Evolutionary conservation across 2,329 filamentous ascomycete species (phyloP).

Genomic region (Pseudogymnoascus sp.): DNA sequence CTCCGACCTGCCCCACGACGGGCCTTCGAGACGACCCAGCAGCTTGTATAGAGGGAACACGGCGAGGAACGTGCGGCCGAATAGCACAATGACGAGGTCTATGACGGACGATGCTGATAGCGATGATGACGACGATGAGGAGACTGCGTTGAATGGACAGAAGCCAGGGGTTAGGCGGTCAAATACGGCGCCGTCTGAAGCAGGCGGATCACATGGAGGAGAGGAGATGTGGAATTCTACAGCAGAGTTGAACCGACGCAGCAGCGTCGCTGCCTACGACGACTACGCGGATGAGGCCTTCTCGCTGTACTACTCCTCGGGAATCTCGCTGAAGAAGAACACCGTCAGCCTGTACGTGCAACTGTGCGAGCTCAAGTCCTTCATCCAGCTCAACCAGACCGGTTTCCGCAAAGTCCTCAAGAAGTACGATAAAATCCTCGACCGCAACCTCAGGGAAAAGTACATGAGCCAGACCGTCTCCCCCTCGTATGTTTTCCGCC

Average conservation of each 20-base stretch:
- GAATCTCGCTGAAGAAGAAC: constrained; percentile 87
- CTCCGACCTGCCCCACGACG: background rate
- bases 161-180: constrained; percentile 27
- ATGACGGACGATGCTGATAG: constrained; percentile 54
- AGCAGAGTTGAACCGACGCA: constrained; percentile 51
- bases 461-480: constrained; percentile 73
- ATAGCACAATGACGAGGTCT: constrained; percentile 37
- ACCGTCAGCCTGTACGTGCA: constrained; percentile 83
- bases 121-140: constrained; percentile 60
- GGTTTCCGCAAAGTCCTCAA: constrained; percentile 95
- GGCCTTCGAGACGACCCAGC: constrained; percentile 15
- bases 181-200: constrained; percentile 26
- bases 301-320: constrained; percentile 59
- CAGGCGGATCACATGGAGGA: constrained; percentile 19
- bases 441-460: constrained; percentile 67
- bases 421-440: constrained; percentile 95
- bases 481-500: constrained; percentile 72
- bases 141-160: constrained; percentile 35
- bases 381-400: constrained; percentile 90
- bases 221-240: constrained; percentile 56
- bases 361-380: constrained; percentile 91
- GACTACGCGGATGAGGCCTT: constrained; percentile 71
- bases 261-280: constrained; percentile 58
- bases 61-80: constrained; percentile 39
- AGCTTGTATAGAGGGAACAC: constrained; percentile 29